Conservation (phyloP, 192 early-diverging fungal genomes). For the Coemansia sp. region DNA sequence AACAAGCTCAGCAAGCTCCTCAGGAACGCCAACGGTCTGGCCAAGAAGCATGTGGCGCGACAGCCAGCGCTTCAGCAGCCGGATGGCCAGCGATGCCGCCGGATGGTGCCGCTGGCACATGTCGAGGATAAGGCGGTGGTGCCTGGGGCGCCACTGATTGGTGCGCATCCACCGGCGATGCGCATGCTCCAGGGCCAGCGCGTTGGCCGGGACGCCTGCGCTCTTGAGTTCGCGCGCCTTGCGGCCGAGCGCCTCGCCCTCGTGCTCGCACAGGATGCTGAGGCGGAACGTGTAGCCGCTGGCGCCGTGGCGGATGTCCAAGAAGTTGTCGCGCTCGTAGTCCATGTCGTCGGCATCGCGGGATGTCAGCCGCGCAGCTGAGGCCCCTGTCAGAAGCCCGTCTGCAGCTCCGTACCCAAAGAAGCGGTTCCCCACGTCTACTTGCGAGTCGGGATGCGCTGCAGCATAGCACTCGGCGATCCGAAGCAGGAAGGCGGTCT, state of each 20-base stretch:
- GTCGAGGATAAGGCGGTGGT: slow-evolving; percentile 63
- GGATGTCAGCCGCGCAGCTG: slow-evolving; percentile 3
- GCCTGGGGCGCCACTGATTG: slow-evolving; percentile 30
- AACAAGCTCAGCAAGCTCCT: slow-evolving; percentile 79
- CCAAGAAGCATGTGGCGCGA: slow-evolving; percentile 75
- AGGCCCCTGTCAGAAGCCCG: slow-evolving; percentile 47
- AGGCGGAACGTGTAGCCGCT: slow-evolving; percentile 80
- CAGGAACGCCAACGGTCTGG: slow-evolving; percentile 58
- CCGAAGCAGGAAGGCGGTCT: slow-evolving; percentile 81
- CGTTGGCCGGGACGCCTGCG: slow-evolving; percentile 50
- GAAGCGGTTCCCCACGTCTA: slow-evolving; percentile 50
- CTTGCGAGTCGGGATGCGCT: slow-evolving; percentile 38
- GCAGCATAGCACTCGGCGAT: slow-evolving; percentile 62
- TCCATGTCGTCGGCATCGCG: slow-evolving; percentile 20
- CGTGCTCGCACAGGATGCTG: slow-evolving; percentile 69
- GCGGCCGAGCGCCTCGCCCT: slow-evolving; percentile 61
- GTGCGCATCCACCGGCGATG: slow-evolving; percentile 32
- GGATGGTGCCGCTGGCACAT: slow-evolving; percentile 71
- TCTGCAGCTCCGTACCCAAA: slow-evolving; percentile 56
- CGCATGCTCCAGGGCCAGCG: slow-evolving; percentile 47
- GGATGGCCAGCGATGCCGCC: slow-evolving; percentile 74
- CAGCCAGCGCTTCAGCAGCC: slow-evolving; percentile 90
- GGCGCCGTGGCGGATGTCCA: slow-evolving; percentile 69
- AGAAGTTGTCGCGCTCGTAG: slow-evolving; percentile 49
- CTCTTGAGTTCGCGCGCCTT: slow-evolving; percentile 45